These are phyloP conservation scores for Lablab purpureus DNA, from an alignment of 306 rosid species.

Conservation along the genomic window DNA sequence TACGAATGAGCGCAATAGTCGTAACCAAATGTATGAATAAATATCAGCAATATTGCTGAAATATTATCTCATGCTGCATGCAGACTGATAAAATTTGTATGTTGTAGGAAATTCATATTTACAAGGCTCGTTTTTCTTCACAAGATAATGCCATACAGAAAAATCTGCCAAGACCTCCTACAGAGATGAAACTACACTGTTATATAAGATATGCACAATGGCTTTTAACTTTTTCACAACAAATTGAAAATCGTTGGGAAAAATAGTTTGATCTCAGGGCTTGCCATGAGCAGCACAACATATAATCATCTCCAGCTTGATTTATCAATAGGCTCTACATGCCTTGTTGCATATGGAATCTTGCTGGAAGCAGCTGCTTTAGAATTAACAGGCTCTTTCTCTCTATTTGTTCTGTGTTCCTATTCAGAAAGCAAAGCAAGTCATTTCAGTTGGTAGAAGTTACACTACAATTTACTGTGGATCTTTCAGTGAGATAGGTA, in stretches of 20 bases:
- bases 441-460: slow-evolving; percentile 1
- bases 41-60: slow-evolving; percentile 29
- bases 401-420: slow-evolving; percentile 73
- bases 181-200: slow-evolving; percentile 18
- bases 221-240: slow-evolving; percentile 40
- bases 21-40: no score
- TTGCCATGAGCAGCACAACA: slow-evolving; percentile 33
- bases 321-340: slow-evolving; percentile 54
- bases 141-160: slow-evolving; percentile 43
- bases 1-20: no score
- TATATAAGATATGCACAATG: slow-evolving; percentile 53
- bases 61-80: slow-evolving; percentile 29
- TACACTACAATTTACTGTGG: neutral
- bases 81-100: slow-evolving; percentile 39
- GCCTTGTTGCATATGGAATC: slow-evolving; percentile 53
- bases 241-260: slow-evolving; percentile 2
- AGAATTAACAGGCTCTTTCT: slow-evolving; percentile 54
- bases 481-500: slow-evolving; percentile 18
- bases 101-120: slow-evolving; percentile 55
- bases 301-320: slow-evolving; percentile 63
- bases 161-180: slow-evolving; percentile 24
- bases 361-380: slow-evolving; percentile 46
- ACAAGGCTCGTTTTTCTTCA: slow-evolving; percentile 52
- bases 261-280: slow-evolving; percentile 38
- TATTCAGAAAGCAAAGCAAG: slow-evolving; percentile 42